Evolutionary conservation across 768 basidiomycete species (phyloP).

Genomic region (Hysterangium stoloniferum): DNA sequence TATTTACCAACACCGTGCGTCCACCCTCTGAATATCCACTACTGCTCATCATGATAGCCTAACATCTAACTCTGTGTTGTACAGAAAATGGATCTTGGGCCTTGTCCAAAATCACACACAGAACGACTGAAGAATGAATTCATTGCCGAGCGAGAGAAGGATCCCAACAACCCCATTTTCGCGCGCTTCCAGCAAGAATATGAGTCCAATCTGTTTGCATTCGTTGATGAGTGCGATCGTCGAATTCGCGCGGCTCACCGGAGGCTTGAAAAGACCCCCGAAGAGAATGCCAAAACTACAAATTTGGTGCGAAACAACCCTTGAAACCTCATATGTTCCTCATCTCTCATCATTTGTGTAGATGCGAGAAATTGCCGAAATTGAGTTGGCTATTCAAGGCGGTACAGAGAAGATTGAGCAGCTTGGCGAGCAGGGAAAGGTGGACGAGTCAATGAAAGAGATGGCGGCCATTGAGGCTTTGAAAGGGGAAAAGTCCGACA

Average conservation of each 20-base stretch:
- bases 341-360: conserved; percentile 21
- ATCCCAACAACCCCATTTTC: conserved; percentile 75
- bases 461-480: conserved; percentile 96
- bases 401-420: conserved; percentile 97
- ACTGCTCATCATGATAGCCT: neutral
- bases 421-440: conserved; percentile 96
- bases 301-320: conserved; percentile 51
- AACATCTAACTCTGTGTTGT: neutral
- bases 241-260: conserved; percentile 90
- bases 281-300: conserved; percentile 98
- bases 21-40: neutral
- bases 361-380: conserved; percentile 99
- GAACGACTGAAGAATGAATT: conserved; percentile 91
- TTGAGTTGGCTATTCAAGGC: conserved; percentile 96
- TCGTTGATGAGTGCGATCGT: conserved; percentile 98
- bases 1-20: conserved; percentile 96
- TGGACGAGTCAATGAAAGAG: conserved; percentile 97
- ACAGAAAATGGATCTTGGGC: conserved; percentile 99
- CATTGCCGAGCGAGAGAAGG: conserved; percentile 66
- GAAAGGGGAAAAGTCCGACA: conserved; percentile 92
- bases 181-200: conserved; percentile 90
- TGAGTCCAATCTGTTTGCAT: conserved; percentile 88
- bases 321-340: conserved; percentile 1
- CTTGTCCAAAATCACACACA: conserved; percentile 94
- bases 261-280: conserved; percentile 96